Evolutionary conservation across 768 basidiomycete species (phyloP).

Genomic region (Hericium rajendrae): DNA sequence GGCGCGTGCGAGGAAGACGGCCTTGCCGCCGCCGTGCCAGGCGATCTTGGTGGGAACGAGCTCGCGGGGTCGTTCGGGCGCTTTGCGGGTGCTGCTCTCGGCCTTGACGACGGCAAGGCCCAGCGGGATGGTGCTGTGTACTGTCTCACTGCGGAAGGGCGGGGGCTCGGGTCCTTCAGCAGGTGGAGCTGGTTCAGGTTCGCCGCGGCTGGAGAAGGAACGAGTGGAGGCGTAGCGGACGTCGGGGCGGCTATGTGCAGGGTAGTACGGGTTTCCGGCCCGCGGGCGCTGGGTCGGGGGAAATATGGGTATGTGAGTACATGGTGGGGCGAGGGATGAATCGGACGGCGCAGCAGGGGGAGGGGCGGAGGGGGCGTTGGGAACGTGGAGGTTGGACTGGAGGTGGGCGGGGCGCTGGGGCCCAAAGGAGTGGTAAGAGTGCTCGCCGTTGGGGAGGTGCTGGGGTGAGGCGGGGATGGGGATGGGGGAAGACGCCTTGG

Average conservation of each 20-base stretch:
- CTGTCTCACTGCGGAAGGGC: conserved; percentile 56
- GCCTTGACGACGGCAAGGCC: conserved; percentile 32
- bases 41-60: conserved; percentile 31
- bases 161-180: conserved; percentile 18
- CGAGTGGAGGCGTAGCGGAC: conserved; percentile 33
- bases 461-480: conserved; percentile 26
- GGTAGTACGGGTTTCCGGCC: conserved; percentile 4
- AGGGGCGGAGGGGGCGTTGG: conserved; percentile 9
- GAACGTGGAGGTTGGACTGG: neutral
- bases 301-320: conserved; percentile 30
- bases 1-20: conserved; percentile 60
- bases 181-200: conserved; percentile 17
- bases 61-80: conserved; percentile 21
- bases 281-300: conserved; percentile 21
- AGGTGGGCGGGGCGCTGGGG: conserved; percentile 10
- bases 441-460: conserved; percentile 15
- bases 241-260: conserved; percentile 21
- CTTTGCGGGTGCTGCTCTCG: conserved; percentile 23
- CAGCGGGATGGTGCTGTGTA: conserved; percentile 54
- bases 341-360: conserved; percentile 22
- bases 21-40: conserved; percentile 54
- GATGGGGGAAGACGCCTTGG: conserved; percentile 37
- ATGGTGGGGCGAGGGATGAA: conserved; percentile 32
- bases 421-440: conserved; percentile 7
- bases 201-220: conserved; percentile 34